Evolutionary conservation across 352 stramenopile species (phyloP), one percentile per base, ranked within the genome.

Genomic region (Phytophthora pinifolia): DNA sequence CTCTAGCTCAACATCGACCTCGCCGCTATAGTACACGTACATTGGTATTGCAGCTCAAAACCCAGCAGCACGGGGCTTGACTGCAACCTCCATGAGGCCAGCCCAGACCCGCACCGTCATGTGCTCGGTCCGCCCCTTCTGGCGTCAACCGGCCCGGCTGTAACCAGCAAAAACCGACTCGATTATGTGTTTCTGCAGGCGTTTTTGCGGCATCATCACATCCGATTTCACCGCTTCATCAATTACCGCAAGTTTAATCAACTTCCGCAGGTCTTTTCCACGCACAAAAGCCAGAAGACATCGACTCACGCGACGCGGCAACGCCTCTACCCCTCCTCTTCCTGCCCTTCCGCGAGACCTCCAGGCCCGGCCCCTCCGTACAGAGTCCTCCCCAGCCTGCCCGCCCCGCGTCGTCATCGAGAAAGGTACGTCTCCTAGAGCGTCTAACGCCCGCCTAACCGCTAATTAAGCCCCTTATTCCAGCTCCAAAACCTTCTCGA

Each of bases 141-240:
- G 54, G 36, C 53, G 53, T 37, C 34, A 61, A 43, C 36, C 5
- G 30, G 13, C 54, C 38, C 14, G 38, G 27, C 17, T 33, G 10
- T 33, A 42, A 9, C 36, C 36, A 18, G 13, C 36, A 44, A 67
- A 67, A 71, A n/a, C 63, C 53, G 63, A 72, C 63, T 72, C 31
- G 58, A 72, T 57, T 62, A 74, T 64, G 1, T 0, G 3, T 39
- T 67, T 17, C 14, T 2, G 13, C 27, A 64, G 54, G 46, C 25
- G n/a, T 50, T 50, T 41, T 14, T 10, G n/a, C n/a, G 20, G n/a
- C 20, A 1, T 37, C 9, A 34, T 38, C 9, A 9, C 22, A 55
- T 44, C 6, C 18, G 6, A 13, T 44, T 14, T 0, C 5, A 10
- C 9, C 17, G 31, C 25, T 1, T 12, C 31, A 60, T 53, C 1